Base-by-base conservation (phyloP, 495 filamentous ascomycete species). In the Apodospora peruviana region DNA sequence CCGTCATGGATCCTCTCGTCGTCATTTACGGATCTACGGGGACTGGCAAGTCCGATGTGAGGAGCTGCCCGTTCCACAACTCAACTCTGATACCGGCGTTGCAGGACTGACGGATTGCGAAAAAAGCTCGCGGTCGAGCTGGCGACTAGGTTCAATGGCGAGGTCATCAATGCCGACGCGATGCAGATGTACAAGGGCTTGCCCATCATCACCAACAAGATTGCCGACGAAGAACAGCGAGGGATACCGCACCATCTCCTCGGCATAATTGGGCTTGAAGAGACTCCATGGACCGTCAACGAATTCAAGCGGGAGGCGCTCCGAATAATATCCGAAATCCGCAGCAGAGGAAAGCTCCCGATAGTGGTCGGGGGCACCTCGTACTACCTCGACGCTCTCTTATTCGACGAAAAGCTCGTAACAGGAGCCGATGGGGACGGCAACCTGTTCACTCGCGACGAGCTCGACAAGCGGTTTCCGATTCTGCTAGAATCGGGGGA, bases 131-230 rank as follows among this genome's bases (percentile, higher is more conserved):
- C 94, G 44, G 87, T 99, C 8, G 87, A 95, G 40, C 64, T 99
- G 23, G 93, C 94, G 3, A 73, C 75, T 29, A 77, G 76, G 27
- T 91, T 87, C 68, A 86, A 95, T 66, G 94, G 94, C 54, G 94
- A 99, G 69, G 80, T 99, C 45, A 88, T 99, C 73, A 99, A 99
- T 62, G 90, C 87, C 43, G 94, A 99, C 71, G 93, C 93, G n/a
- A 93, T 99, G 88, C 94, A 97, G 64, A 84, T 99, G 77, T 99
- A 99, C 59, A 74, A 81, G 27, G 94, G 91, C 8, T 73, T 99
- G 17, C 90, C 93, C 1, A 86, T 97, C 53, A 91, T 96, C 47
- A 99, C 94, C 16, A 99, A 99, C 66, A 91, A 97, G 61, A 83
- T 96, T 51, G 75, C 86, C 0, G 38, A 61, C 11, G 76, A 79